Base-by-base conservation (phyloP, 1,139 yeast species). In the Lodderomyces theae region DNA sequence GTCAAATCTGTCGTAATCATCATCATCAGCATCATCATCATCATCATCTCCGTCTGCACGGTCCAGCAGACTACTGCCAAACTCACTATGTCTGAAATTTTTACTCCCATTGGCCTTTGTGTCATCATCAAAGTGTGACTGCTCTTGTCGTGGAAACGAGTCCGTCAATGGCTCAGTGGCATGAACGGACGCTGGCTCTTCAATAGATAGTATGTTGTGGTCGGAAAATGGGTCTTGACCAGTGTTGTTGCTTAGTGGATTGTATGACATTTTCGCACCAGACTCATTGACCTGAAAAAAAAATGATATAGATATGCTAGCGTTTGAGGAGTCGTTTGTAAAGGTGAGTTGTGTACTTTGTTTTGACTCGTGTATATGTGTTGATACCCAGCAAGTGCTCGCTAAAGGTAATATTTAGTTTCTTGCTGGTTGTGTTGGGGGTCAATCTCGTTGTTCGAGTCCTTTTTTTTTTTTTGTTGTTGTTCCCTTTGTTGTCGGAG, bases 1-100 rank as follows among this genome's bases (percentile, higher is more conserved):
- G 24, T 40, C 46, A 16, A 38, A 42, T 25, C 26, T 24, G 16
- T 42, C 39, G 2, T 33, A 40, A 26, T 34, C 41, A 5, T 42
- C 37, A 17, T 40, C 39, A 32, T 38, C 31, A 2, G 24, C 29
- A 12, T 34, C 36, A 34, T 17, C 31, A 3, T 25, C 31, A 10
- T 28, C 18, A 5, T 19, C 34, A 6, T 22, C 30, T 9, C 25
- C 25, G 6, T 33, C 41, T 8, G 23, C 28, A 16, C 9, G 31
- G 5, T 28, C 31, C 31, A 28, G 31, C 31, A 28, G 31, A 28
- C 31, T 28, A 28, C 31, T 28, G 18, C 18, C 31, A 15, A 28
- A 28, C 10, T 24, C 37, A 19, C 29, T 22, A 34, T 23, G 26
- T n/a, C 23, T 24, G 29, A 19, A 22, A 22, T 23, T 34, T 8